Percentiles rank a stretch among this genome's conserved stretches.
Conservation (phyloP, 768 basidiomycete species). For the Hypholoma sublateritium region DNA sequence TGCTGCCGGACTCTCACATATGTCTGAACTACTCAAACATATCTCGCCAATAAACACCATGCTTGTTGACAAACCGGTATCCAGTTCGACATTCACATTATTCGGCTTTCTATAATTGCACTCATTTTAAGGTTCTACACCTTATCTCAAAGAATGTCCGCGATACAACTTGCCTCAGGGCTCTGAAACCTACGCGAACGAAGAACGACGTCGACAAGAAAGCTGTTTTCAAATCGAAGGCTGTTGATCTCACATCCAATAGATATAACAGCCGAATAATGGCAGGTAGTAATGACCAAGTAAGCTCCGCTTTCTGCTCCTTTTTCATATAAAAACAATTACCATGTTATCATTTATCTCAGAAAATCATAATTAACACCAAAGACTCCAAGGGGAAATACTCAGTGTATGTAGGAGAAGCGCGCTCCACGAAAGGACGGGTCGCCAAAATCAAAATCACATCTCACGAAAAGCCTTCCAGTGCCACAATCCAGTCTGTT, state of each 20-base stretch:
- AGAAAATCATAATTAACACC: too few relatives aligned
- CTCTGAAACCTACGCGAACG: slow-evolving; percentile 41
- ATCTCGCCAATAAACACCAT: slow-evolving; percentile 25
- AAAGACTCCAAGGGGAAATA: too few relatives aligned
- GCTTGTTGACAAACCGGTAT: slow-evolving; percentile 27
- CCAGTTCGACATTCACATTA: neutral
- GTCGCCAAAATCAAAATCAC: too few relatives aligned
- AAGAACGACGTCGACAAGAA: slow-evolving; percentile 45
- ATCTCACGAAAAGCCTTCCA: too few relatives aligned
- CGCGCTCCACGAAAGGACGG: too few relatives aligned
- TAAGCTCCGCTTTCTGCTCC: too few relatives aligned
- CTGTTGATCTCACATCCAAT: slow-evolving; percentile 31
- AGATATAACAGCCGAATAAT: slow-evolving; percentile 47
- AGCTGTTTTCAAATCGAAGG: slow-evolving; percentile 25
- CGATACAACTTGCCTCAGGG: slow-evolving; percentile 33
- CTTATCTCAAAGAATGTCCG: slow-evolving; percentile 38
- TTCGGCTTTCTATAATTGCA: slow-evolving; percentile 1
- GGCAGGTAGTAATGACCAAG: neutral
- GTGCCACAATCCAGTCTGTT: slow-evolving; percentile 20
- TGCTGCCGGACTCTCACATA: slow-evolving; percentile 26
- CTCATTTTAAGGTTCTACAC: slow-evolving; percentile 26
- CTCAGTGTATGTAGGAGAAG: too few relatives aligned
- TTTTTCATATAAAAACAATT: too few relatives aligned
- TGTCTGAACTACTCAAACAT: slow-evolving; percentile 9
- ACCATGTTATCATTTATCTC: too few relatives aligned